phyloP scores from a whole-genome alignment of 1,139 yeast genomes.

The Candida dubliniensis region DNA sequence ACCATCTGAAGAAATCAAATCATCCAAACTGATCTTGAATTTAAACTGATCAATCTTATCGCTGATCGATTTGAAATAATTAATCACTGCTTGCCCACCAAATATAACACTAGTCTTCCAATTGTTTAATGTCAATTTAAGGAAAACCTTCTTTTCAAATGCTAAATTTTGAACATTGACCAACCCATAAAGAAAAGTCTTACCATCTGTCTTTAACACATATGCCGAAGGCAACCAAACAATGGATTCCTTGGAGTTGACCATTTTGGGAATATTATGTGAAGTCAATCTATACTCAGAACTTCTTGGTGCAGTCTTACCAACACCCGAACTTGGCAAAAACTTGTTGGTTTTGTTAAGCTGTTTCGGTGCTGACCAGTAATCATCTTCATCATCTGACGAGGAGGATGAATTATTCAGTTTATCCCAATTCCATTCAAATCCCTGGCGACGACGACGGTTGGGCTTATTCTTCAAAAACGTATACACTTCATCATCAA shows the following conservation, averaged over 20 bases:
- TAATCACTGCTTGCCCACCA: constrained; percentile 21
- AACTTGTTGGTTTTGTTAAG: constrained; percentile 2
- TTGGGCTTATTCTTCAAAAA: constrained; percentile 12
- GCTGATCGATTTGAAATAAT: constrained; percentile 27
- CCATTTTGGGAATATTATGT: constrained; percentile 15
- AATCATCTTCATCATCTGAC: constrained; percentile 17
- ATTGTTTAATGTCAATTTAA: constrained; percentile 39
- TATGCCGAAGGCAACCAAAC: constrained; percentile 16
- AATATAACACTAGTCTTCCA: constrained; percentile 38
- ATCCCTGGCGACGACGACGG: constrained; percentile 11
- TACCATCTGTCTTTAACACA: constrained; percentile 14
- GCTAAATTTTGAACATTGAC: constrained; percentile 40
- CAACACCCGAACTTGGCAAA: not conserved
- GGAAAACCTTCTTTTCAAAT: constrained; percentile 35
- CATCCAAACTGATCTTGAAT: constrained; percentile 34
- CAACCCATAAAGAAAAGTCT: constrained; percentile 24
- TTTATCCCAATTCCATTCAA: constrained; percentile 16
- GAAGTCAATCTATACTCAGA: constrained; percentile 14
- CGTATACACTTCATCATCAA: constrained; percentile 18
- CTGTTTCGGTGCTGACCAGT: constrained; percentile 13
- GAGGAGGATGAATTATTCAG: constrained; percentile 5
- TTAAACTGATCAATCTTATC: constrained; percentile 39
- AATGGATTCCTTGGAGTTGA: constrained; percentile 5
- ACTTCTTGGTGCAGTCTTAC: not conserved
- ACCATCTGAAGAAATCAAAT: constrained; percentile 16